A percentile compares a stretch with the other conserved stretches of the same genome.
Evolutionary conservation across 1,284 basidiomycete genomes (phyloP).

Genomic region (Puccinia novopanici): DNA sequence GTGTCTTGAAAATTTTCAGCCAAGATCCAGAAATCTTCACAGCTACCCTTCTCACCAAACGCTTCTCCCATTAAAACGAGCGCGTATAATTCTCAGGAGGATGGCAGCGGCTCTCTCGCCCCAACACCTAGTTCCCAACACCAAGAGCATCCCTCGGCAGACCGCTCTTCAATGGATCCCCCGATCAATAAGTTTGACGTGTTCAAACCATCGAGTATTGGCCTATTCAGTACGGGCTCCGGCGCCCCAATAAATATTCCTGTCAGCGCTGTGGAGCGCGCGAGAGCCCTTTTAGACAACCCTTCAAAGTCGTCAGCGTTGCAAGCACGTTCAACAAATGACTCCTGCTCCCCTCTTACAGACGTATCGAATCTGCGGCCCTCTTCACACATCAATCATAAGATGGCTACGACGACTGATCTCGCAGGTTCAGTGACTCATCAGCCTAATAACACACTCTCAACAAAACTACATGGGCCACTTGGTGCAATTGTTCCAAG

Average conservation of each 20-base stretch:
- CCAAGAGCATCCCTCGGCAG: not conserved
- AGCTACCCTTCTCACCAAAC: not conserved
- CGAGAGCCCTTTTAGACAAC: conserved; percentile 21
- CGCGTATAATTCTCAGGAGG: not conserved
- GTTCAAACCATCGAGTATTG: not conserved
- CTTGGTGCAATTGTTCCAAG: not conserved
- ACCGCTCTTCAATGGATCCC: not conserved
- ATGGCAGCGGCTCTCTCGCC: not conserved
- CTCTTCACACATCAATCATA: conserved; percentile 12
- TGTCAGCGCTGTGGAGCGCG: conserved; percentile 14
- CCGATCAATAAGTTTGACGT: not conserved
- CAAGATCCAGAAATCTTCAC: conserved; percentile 25
- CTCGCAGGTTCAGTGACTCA: not conserved
- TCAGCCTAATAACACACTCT: not conserved
- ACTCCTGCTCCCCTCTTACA: not conserved
- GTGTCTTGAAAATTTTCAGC: not conserved
- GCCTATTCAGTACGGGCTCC: conserved; percentile 21
- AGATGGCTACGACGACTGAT: not conserved
- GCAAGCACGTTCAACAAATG: not conserved
- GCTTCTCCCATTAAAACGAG: not conserved
- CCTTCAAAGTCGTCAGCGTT: not conserved
- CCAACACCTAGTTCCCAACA: not conserved
- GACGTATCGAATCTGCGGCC: conserved; percentile 26
- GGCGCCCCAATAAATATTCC: conserved; percentile 25
- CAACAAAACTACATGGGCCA: conserved; percentile 13